A percentile compares a stretch with the other conserved stretches of the same genome.
Conservation (phyloP, 805 yeast genomes). For the Cyberlindnera xylosilytica region DNA sequence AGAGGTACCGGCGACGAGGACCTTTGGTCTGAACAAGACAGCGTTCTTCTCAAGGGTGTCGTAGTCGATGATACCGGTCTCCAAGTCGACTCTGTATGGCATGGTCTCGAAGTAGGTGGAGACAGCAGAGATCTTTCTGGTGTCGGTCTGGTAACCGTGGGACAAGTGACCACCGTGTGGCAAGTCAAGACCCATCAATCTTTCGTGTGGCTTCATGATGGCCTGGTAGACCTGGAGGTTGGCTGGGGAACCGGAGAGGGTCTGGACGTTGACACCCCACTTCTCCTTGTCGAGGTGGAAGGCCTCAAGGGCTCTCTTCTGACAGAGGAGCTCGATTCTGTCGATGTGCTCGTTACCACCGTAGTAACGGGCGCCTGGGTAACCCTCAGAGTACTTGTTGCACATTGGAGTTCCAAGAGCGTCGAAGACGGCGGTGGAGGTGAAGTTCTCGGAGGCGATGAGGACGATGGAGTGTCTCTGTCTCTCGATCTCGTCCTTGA, state of each 20-base stretch:
- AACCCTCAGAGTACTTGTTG: slow-evolving; percentile 97
- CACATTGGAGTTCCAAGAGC: slow-evolving; percentile 94
- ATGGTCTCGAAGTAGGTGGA: slow-evolving; percentile 97
- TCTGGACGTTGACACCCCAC: slow-evolving; percentile 99
- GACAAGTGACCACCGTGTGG: slow-evolving; percentile 99
- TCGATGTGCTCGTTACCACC: slow-evolving; percentile 98
- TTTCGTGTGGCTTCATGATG: slow-evolving; percentile 89
- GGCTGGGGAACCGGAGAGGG: slow-evolving; percentile 96
- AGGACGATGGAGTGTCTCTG: slow-evolving; percentile 89
- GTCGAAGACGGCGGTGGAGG: slow-evolving; percentile 93
- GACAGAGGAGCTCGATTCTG: slow-evolving; percentile 85
- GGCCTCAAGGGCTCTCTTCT: slow-evolving; percentile 89
- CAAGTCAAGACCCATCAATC: slow-evolving; percentile 96
- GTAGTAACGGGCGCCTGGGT: slow-evolving; percentile 96
- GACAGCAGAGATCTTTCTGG: slow-evolving; percentile 90
- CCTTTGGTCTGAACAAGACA: slow-evolving; percentile 89
- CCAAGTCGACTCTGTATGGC: slow-evolving; percentile 94
- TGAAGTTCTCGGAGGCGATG: slow-evolving; percentile 95
- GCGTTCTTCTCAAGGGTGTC: slow-evolving; percentile 93
- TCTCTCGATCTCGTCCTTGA: slow-evolving; percentile 73
- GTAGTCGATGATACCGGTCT: slow-evolving; percentile 94
- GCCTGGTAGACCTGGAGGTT: slow-evolving; percentile 96
- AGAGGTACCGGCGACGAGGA: slow-evolving; percentile 95
- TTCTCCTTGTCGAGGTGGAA: slow-evolving; percentile 72
- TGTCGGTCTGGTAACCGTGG: slow-evolving; percentile 95